Conservation (phyloP, 305 asterid species). For the Ilex paraguariensis region DNA sequence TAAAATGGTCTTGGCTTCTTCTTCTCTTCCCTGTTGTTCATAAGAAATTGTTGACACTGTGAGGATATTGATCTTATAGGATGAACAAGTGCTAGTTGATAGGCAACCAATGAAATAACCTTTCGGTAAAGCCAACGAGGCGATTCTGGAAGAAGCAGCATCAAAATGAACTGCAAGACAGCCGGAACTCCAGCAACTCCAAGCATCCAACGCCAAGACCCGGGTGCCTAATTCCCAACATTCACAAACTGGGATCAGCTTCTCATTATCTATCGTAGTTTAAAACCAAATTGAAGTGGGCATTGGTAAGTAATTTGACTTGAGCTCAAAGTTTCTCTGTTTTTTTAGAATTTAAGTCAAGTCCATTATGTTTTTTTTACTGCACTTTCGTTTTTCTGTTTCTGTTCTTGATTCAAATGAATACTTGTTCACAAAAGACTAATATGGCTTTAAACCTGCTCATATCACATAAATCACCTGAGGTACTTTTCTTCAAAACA, state of each 20-base stretch:
- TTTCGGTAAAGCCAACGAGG: slow-evolving; percentile 52
- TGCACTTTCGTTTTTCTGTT: too few species aligned
- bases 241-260: background rate
- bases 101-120: slow-evolving; percentile 13
- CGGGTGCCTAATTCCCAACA: slow-evolving; percentile 26
- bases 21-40: slow-evolving; percentile 16
- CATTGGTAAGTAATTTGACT: too few species aligned
- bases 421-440: too few species aligned
- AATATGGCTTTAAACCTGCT: too few species aligned
- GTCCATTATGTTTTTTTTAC: too few species aligned
- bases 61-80: too few species aligned
- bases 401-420: too few species aligned
- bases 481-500: too few species aligned
- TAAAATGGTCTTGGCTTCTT: slow-evolving; percentile 20
- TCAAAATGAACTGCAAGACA: slow-evolving; percentile 32
- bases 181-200: slow-evolving; percentile 49
- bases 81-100: background rate
- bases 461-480: too few species aligned
- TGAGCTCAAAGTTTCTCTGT: too few species aligned
- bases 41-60: background rate
- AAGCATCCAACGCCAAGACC: slow-evolving; percentile 54
- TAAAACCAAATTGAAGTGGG: too few species aligned
- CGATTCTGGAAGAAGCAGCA: slow-evolving; percentile 46
- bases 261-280: background rate
- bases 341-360: too few species aligned